Conservation (phyloP, 2,329 filamentous ascomycete species). For the Didymellaceae sp. region DNA sequence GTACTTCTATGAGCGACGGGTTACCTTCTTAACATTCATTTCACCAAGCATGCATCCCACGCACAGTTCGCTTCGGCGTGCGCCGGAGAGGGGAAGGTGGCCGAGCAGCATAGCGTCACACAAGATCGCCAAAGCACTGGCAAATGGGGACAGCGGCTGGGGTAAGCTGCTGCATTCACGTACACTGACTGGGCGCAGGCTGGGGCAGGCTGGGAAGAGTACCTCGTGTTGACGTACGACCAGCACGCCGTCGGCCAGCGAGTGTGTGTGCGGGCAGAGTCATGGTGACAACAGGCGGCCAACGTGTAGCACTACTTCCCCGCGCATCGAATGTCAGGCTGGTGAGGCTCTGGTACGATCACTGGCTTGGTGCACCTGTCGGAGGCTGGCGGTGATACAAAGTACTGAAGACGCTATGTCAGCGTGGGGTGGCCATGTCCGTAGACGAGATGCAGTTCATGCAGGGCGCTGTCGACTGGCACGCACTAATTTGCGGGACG, state of each 20-base stretch:
- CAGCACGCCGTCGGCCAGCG: conserved; percentile 6
- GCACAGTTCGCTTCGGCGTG: conserved; percentile 10
- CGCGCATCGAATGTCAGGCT: neutral
- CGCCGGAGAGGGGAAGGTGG: conserved; percentile 16
- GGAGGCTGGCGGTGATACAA: conserved; percentile 6
- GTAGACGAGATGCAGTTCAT: conserved; percentile 15
- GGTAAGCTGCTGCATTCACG: conserved; percentile 22
- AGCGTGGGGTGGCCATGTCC: conserved; percentile 17
- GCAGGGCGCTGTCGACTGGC: conserved; percentile 21
- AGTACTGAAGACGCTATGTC: conserved; percentile 1
- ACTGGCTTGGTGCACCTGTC: neutral
- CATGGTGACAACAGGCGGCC: conserved; percentile 5
- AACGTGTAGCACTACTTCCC: neutral
- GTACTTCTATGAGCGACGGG: neutral
- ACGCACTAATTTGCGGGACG: conserved; percentile 17
- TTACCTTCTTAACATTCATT: conserved; percentile 1
- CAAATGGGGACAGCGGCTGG: conserved; percentile 23
- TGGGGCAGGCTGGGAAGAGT: conserved; percentile 3
- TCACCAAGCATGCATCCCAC: conserved; percentile 8
- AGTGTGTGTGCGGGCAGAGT: neutral
- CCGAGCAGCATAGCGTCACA: conserved; percentile 15
- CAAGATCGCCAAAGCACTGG: conserved; percentile 16
- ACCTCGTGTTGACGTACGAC: conserved; percentile 11
- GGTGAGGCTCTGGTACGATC: conserved; percentile 9
- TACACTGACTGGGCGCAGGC: conserved; percentile 22